These are phyloP conservation scores for Asterochloris erici DNA, from an alignment of 139 green algal species.

Conservation along the genomic window DNA sequence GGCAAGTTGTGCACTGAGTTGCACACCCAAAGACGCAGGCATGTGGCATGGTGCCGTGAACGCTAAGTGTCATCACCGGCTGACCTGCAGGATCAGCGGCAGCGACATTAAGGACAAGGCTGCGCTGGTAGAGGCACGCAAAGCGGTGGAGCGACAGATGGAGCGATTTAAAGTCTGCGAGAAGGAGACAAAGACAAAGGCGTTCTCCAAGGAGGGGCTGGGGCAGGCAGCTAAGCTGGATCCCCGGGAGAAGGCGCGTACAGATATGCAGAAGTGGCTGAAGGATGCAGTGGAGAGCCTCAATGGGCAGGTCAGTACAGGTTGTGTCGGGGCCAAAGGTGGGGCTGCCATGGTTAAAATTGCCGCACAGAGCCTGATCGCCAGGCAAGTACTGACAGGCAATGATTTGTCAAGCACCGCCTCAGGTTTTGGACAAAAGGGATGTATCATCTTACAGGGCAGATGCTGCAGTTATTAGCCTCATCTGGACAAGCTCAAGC, in stretches of 20 bases:
- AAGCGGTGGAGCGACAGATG: conserved; percentile 95
- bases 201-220: conserved; percentile 87
- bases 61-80: too few species aligned
- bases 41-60: too few species aligned
- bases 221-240: conserved; percentile 62
- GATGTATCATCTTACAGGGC: too few species aligned
- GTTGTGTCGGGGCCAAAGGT: not conserved
- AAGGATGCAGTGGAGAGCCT: conserved; percentile 76
- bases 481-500: too few species aligned
- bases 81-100: conserved; percentile 58
- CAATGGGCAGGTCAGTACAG: conserved; percentile 49
- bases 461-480: too few species aligned
- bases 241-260: conserved; percentile 78
- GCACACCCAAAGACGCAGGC: too few species aligned
- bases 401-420: too few species aligned
- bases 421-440: too few species aligned
- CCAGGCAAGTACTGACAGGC: too few species aligned
- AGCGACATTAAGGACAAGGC: conserved; percentile 98
- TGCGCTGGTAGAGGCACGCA: conserved; percentile 72
- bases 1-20: too few species aligned
- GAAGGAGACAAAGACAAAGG: conserved; percentile 97
- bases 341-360: too few species aligned
- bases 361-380: too few species aligned
- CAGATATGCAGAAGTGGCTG: conserved; percentile 92
- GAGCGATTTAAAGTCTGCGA: conserved; percentile 97